Base-by-base conservation (phyloP, 192 early-diverging fungal species). In the Ambispora gerdemannii region DNA sequence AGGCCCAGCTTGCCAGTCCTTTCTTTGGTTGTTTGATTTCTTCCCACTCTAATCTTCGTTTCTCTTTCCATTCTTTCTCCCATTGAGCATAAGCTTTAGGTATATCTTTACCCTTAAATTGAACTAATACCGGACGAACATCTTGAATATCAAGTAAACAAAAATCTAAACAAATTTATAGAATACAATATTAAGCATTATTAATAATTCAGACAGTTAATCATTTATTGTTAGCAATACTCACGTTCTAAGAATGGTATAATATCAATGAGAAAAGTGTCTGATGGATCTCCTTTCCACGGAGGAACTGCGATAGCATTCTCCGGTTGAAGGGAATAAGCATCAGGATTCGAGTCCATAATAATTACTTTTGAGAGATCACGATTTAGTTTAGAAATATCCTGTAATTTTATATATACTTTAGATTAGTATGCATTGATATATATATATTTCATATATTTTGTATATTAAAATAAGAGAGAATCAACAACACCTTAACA, bases 281-380 rank as follows among this genome's bases (percentile, higher is more conserved):
- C 97, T 32, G 82, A 82, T 0, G 90, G 74, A 63, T 93, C 85
- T 25, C 95, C 95, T 72, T 80, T 82, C 91, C 95, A 99, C 62
- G 90, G 88, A 72, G 93, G 90, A 60, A 94, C 78, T 25, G 87
- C 59, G 28, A 99, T 77, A 22, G 87, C 88, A 73, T 98, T 99
- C 73, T 97, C 93, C 15, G 95, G 95, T 76, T 99, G 96, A 71
- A 90, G 79, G 51, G 87, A 76, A 80, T 86, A 92, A n/a, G 89
- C 84, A 47, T 91, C 87, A 4, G 91, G 88, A 75, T 94, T 89
- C 13, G 88, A 91, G 76, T 99, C 97, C 74, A 99, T 87, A 65
- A 96, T 88, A 64, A 99, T 92, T 27, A 95, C 91, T 79, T 93
- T 95, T 69, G 85, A 82, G 65, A 94, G 78, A 81, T 99, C 96